Evolutionary conservation across 75 land plant genomes (phyloP).

Genomic region (Selaginella tamariscina): DNA sequence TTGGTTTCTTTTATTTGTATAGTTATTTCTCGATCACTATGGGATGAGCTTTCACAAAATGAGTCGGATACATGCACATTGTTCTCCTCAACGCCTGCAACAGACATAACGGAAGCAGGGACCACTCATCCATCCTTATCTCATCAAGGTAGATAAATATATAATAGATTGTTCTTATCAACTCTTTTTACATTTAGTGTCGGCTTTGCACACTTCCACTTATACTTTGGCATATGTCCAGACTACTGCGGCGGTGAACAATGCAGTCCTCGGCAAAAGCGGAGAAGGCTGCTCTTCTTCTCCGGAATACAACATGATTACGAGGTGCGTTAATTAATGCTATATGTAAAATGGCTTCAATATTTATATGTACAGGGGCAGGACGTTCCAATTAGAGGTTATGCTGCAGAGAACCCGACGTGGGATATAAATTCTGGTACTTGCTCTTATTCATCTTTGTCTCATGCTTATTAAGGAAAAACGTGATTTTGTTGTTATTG

Average conservation of each 20-base stretch:
- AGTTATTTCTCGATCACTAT: constrained; percentile 20
- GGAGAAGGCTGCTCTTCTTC: constrained; percentile 21
- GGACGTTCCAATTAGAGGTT: background rate
- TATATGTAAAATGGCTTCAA: background rate
- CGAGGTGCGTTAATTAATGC: background rate
- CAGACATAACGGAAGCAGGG: constrained; percentile 4
- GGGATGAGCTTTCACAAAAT: constrained; percentile 20
- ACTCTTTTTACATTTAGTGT: background rate
- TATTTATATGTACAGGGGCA: background rate
- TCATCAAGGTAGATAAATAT: background rate
- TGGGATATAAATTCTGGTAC: too few species aligned
- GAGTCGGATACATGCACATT: constrained; percentile 13
- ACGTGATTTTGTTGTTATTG: too few species aligned
- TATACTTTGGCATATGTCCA: background rate
- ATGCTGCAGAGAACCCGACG: constrained; percentile 8
- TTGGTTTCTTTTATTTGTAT: constrained; percentile 10
- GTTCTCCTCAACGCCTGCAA: constrained; percentile 17
- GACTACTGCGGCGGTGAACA: background rate
- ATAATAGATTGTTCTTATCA: background rate
- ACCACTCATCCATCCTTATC: background rate
- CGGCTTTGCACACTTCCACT: background rate
- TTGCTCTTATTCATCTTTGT: too few species aligned
- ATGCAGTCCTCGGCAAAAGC: constrained; percentile 22
- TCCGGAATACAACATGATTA: background rate
- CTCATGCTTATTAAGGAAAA: too few species aligned